Evolutionary conservation across 116 monocot genomes (phyloP), one percentile per base, ranked within the genome.

Genomic region (Cymodocea nodosa): DNA sequence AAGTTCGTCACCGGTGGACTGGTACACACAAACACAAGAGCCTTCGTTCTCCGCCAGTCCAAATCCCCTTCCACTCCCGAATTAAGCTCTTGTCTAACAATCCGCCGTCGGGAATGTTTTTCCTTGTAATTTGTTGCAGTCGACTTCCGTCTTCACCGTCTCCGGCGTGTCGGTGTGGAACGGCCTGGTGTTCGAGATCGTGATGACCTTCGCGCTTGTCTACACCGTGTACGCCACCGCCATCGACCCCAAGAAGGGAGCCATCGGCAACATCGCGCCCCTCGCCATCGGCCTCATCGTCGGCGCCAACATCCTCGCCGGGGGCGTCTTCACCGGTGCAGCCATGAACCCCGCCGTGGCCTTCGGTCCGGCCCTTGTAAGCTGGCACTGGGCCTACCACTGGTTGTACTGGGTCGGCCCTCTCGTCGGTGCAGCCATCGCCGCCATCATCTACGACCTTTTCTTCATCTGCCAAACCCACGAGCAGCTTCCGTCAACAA

Each of bases 381-480:
- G 80, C 84, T 80, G 84, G 77, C 51, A 64, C 49, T 84, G 75
- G 81, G 36, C 55, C 40, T 16, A 75, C 78, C 80, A 78, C 36
- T 84, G 81, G 84, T 57, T 84, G 18, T 84, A 84, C 78, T 84
- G 84, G 84, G 72, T 62, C 44, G 84, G 84, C n/a, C 84, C 84
- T 4, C 68, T 84, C 49, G 60, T 84, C 37, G 84, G 84, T 39
- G 80, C 61, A 0, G 80, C 55, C 19, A 30, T 84, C 44, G 84
- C 81, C 35, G 84, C 72, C 20, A 2, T 81, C 62, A 39, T 84
- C 65, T 84, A 81, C 48, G 78, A 81, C 20, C 15, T 75, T 23
- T 56, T 78, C 78, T 81, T 74, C 72, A 80, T 84, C 65, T 15
- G 11, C 74, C 23, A 35, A 55, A 51, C 77, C 57, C 78, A 84